Percentiles rank a stretch among this genome's conserved stretches.
These are phyloP conservation scores for Bipolaris gigantea DNA, from an alignment of 2,329 filamentous ascomycete genomes.

Conservation along the genomic window DNA sequence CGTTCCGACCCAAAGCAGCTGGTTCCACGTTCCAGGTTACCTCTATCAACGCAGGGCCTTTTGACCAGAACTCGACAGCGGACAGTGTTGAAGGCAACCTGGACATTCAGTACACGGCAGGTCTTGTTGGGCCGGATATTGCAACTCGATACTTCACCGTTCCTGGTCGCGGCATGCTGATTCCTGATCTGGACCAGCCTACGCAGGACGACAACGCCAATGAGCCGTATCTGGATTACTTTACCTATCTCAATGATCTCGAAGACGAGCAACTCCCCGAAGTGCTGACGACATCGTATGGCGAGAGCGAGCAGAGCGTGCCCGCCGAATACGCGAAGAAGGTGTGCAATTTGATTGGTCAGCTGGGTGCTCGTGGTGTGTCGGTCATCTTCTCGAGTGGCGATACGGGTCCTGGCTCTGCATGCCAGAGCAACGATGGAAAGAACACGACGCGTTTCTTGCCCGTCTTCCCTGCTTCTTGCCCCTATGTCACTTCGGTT, in stretches of 20 bases:
- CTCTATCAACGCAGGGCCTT: constrained; percentile 44
- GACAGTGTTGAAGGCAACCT: constrained; percentile 55
- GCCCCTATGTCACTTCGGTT: constrained; percentile 53
- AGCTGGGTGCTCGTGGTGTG: constrained; percentile 46
- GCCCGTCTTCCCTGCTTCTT: constrained; percentile 52
- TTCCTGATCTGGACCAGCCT: constrained; percentile 54
- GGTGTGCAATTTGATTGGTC: constrained; percentile 46
- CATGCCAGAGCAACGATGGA: constrained; percentile 52
- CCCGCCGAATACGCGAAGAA: constrained; percentile 42
- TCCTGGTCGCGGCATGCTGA: constrained; percentile 49
- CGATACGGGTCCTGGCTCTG: constrained; percentile 46
- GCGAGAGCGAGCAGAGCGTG: constrained; percentile 47
- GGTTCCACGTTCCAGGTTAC: constrained; percentile 51
- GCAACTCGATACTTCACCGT: constrained; percentile 54
- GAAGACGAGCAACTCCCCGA: constrained; percentile 42
- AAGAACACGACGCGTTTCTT: constrained; percentile 49
- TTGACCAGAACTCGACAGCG: constrained; percentile 40
- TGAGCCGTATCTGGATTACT: constrained; percentile 52
- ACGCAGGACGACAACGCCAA: constrained; percentile 47
- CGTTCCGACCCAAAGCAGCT: constrained; percentile 46
- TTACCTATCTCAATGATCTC: constrained; percentile 40
- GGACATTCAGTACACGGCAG: constrained; percentile 54
- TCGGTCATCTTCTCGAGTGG: constrained; percentile 47
- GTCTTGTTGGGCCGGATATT: constrained; percentile 47
- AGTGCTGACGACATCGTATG: constrained; percentile 46